Base-by-base conservation (phyloP, 305 asterid species). In the Fraxinus nigra region DNA sequence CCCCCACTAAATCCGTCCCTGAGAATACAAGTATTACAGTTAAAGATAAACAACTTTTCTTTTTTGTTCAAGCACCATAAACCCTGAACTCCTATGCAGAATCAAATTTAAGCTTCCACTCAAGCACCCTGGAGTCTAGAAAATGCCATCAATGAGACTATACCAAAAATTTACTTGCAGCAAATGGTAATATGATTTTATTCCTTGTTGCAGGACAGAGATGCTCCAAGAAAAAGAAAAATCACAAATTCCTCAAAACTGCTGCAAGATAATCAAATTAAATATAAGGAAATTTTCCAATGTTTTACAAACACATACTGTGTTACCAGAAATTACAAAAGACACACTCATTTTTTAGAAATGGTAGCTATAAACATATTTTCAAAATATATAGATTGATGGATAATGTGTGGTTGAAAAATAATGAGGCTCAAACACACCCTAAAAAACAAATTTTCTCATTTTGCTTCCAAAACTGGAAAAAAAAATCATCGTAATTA, bases 201-300 rank as follows among this genome's bases (percentile, higher is more conserved):
- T 35, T 14, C 54, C 33, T 3, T 67, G 69, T 73, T 35, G 61
- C 85, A 72, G 63, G 74, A 72, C 40, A 56, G 65, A 59, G 56
- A 35, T 56, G 63, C 34, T n/a, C 34, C 37, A 35, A 40, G 4
- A 24, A 10, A 22, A 63, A 20, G 34, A 63, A 63, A 63, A 63
- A 24, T 26, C 32, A 48, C 22, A 82, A 70, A 35, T 35, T 30
- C 70, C 48, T 16, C 28, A 67, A 76, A 67, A 24, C 51, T 63
- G 35, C 33, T 18, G 34, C 46, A 61, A 63, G 33, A 38, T 30
- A 61, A 46, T 76, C 48, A 65, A 61, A 40, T 48, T 33, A 22
- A 76, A 32, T 43, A 54, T 54, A 63, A 8, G 32, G 72, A 61
- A 63, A 24, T 63, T 63, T 63, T 18, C 13, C 13, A 61, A 61